Percentiles rank a stretch among this genome's conserved stretches.
Conservation (phyloP, 2,329 filamentous ascomycete species). For the Aspergillus ibericus region DNA sequence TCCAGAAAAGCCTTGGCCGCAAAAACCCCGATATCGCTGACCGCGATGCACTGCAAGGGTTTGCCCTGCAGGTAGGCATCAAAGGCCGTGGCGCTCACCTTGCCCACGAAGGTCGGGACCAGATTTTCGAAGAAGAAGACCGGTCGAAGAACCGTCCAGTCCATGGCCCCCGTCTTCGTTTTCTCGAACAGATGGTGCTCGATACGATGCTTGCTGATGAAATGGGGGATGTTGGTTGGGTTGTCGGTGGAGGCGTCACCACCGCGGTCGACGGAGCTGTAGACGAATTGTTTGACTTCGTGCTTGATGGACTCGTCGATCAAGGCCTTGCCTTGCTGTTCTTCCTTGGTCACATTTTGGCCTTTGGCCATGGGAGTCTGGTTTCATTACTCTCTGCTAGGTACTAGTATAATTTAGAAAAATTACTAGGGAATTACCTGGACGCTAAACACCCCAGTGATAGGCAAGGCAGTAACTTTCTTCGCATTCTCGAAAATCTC, state of each 20-base stretch:
- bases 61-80: constrained; percentile 44
- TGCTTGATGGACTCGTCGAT: constrained; percentile 59
- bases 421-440: constrained; percentile 42
- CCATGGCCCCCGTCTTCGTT: constrained; percentile 47
- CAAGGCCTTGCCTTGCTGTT: constrained; percentile 58
- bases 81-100: constrained; percentile 48
- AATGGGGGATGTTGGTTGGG: constrained; percentile 61
- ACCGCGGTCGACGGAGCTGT: constrained; percentile 64
- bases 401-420: too few species aligned
- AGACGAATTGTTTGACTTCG: constrained; percentile 62
- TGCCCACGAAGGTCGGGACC: constrained; percentile 47
- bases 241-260: constrained; percentile 55
- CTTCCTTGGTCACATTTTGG: constrained; percentile 34
- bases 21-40: constrained; percentile 54
- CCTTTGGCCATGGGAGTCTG: constrained; percentile 1
- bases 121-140: constrained; percentile 64
- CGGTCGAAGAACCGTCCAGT: constrained; percentile 63
- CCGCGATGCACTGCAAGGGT: constrained; percentile 45
- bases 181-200: constrained; percentile 58
- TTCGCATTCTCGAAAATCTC: constrained; percentile 53
- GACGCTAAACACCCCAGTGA: constrained; percentile 65
- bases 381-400: not conserved
- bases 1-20: constrained; percentile 52
- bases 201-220: constrained; percentile 61
- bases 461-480: constrained; percentile 34